Evolutionary conservation across 257 asterid species (phyloP).

Genomic region (Solanum corneliomulleri): DNA sequence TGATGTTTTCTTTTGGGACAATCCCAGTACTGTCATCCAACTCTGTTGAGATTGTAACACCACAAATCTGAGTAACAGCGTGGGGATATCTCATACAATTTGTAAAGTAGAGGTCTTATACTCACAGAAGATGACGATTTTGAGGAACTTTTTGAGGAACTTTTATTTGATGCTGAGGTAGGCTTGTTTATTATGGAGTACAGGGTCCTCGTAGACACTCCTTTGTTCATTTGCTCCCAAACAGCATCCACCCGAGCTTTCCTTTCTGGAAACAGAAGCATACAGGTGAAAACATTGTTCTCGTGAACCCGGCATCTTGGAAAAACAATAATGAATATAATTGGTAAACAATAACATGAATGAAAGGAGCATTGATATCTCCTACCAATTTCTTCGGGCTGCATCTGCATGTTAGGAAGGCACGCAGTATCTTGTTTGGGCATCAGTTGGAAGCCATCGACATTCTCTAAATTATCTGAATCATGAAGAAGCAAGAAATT

Average conservation of each 20-base stretch:
- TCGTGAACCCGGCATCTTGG: background rate
- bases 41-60: conserved; percentile 21
- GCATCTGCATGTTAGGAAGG: conserved; percentile 2
- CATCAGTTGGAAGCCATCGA: conserved; percentile 5
- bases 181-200: conserved; percentile 38
- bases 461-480: conserved; percentile 1
- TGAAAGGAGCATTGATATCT: background rate
- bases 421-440: conserved; percentile 9
- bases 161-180: conserved; percentile 20
- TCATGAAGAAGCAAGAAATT: background rate
- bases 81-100: background rate
- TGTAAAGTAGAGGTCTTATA: conserved; percentile 4
- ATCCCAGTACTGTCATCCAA: conserved; percentile 70
- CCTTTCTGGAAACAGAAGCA: conserved; percentile 39
- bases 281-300: background rate
- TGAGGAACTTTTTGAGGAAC: conserved; percentile 20
- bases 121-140: conserved; percentile 38
- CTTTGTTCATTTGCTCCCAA: conserved; percentile 94
- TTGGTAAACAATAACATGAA: background rate
- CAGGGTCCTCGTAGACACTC: conserved; percentile 52
- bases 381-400: conserved; percentile 22
- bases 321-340: background rate
- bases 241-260: conserved; percentile 77
- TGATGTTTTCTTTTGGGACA: conserved; percentile 52
- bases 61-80: background rate